Evolutionary conservation across 148 eudicot species (phyloP).

Genomic region (Camellia sinensis): DNA sequence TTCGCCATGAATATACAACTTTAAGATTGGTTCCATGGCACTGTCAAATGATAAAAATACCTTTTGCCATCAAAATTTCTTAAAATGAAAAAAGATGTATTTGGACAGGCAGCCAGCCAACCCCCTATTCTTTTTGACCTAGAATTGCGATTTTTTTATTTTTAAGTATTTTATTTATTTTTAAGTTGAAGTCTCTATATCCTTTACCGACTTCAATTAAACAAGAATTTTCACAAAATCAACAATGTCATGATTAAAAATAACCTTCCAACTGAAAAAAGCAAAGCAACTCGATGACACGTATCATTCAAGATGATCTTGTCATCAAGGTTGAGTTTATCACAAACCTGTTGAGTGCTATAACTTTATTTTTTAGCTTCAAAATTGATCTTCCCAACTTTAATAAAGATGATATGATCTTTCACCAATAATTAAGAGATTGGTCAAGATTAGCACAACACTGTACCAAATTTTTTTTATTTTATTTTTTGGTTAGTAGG

Average conservation of each 20-base stretch:
- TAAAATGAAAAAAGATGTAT: neutral
- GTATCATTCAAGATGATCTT: neutral
- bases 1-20: too few species aligned
- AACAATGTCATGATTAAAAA: constrained; percentile 5
- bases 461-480: neutral
- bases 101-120: neutral
- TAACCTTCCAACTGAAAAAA: constrained; percentile 1
- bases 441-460: constrained; percentile 9
- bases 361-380: neutral
- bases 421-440: constrained; percentile 3
- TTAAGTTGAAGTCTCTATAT: neutral
- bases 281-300: neutral
- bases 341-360: neutral
- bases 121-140: neutral
- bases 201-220: neutral
- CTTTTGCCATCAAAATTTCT: neutral
- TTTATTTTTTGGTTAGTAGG: neutral
- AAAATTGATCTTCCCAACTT: constrained; percentile 4
- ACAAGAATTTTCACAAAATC: neutral
- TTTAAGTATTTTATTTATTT: neutral
- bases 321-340: constrained; percentile 12
- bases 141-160: neutral
- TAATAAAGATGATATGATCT: constrained; percentile 11
- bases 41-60: neutral
- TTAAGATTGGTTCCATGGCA: neutral